Evolutionary conservation across 441 rosid genomes (phyloP), one percentile per base, ranked within the genome.

Genomic region (Adansonia gregorii): DNA sequence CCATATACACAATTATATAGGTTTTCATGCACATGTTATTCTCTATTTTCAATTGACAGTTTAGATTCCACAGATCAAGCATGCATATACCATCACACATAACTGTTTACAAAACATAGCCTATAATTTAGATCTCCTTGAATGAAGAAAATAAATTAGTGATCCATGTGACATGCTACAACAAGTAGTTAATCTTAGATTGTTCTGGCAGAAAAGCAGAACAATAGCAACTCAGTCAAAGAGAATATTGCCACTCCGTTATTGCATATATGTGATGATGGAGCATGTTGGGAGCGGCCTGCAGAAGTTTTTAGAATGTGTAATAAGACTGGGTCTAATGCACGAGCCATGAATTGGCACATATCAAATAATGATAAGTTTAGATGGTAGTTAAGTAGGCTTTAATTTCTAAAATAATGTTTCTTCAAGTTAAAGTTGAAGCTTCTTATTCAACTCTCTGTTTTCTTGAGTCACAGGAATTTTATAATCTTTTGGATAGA

Each of bases 301-400:
- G 8, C 1, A 61, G 27, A 61, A 11, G 66, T 61, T 41, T 58
- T 58, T 51, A 14, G 55, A 12, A 63, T 43, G 67, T 27, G 45
- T 31, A 9, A 5, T 31, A 64, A 64, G 22, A 24, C 27, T 41
- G 70, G 27, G 4, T 41, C 24, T n/a, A 66, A 39, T 66, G 14
- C 24, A 66, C 51, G 43, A 66, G 24, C 51, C 70, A 66, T 39
- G 66, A 35, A 31, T 31, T 64, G 67, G 22, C 24, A 66, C 70
- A 66, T 41, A 4, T n/a, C 27, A 24, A 41, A 41, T 3, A 66
- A 35, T 35, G 39, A 41, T 6, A 66, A 66, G 51, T 17, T 41
- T 66, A 66, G 70, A 66, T 41, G 51, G 70, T 39, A 41, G 41
- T 45, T 66, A 66, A 66, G 24, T 66, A 39, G 70, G 39, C 39